Conservation (phyloP, 768 basidiomycete species). For the Hemileccinum impolitum region DNA sequence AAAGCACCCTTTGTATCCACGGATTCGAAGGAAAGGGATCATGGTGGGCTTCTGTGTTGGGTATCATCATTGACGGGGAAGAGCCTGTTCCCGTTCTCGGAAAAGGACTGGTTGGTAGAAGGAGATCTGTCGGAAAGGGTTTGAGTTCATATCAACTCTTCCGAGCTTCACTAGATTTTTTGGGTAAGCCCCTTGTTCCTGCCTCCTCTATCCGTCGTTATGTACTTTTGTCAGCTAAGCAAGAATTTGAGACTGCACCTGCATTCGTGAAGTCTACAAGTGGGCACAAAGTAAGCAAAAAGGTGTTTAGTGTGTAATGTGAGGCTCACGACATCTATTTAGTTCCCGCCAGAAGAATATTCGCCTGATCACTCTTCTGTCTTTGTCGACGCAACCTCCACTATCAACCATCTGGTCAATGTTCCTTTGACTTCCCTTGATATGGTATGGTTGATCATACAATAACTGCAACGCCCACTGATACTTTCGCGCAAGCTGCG, state of each 20-base stretch:
- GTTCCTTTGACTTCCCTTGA: constrained; percentile 77
- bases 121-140: constrained; percentile 69
- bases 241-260: constrained; percentile 56
- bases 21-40: constrained; percentile 69
- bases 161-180: constrained; percentile 77
- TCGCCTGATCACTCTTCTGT: constrained; percentile 46
- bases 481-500: constrained; percentile 49
- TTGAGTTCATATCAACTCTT: constrained; percentile 91
- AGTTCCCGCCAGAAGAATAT: constrained; percentile 65
- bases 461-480: not conserved
- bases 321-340: constrained; percentile 1
- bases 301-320: not conserved
- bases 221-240: constrained; percentile 50
- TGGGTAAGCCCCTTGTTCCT: constrained; percentile 50
- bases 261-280: constrained; percentile 57
- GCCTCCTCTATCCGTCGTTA: constrained; percentile 5
- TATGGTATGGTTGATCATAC: constrained; percentile 46
- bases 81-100: constrained; percentile 36
- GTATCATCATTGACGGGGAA: constrained; percentile 64
- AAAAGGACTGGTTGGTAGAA: constrained; percentile 29
- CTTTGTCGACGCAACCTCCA: constrained; percentile 77
- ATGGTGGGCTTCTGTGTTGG: constrained; percentile 68
- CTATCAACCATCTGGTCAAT: constrained; percentile 71
- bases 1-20: constrained; percentile 54
- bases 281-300: constrained; percentile 49